Evolutionary conservation across 176 grass and related monocot species (phyloP), one percentile per base, ranked within the genome.

Genomic region (Carex cristatella): DNA sequence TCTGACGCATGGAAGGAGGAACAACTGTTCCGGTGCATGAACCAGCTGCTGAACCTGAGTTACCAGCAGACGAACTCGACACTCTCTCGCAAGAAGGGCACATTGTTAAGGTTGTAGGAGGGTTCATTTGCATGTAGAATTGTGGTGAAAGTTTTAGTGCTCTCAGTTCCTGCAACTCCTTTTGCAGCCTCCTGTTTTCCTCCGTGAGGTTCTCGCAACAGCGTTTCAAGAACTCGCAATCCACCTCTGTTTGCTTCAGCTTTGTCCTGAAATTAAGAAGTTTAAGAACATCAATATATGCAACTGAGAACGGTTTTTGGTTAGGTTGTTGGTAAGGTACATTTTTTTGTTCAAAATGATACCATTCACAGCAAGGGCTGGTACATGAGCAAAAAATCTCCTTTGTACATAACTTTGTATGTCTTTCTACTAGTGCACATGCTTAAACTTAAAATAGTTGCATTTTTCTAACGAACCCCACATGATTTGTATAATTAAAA

Each of bases 181-280:
- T 97, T 60, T 90, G 94, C 79, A 97, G 84, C 86, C 94, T 90
- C 72, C 91, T 86, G 88, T 97, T 97, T 80, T 97, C 94, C 86
- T 97, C 89, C 0, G 94, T 97, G n/a, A 97, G 91, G 84, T 85
- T 97, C 88, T 97, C 94, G 64, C 94, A 97, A 86, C 94, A 97
- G 58, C 90, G 87, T 84, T 97, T 97, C 85, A 97, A 60, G 86
- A 87, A 94, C 88, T 94, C 94, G 81, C 94, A 97, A 83, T 97
- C 94, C 69, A 97, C 94, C 91, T 97, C 94, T 65, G 91, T 97
- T 87, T 97, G 94, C 90, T 97, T 97, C 89, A 97, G 86, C 79
- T 97, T 97, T 83, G 94, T 97, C 86, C 94, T 96, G 70, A 3
- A 67, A 72, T 72, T 44, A 44, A 4, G 40, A 54, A 5, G 15